Conservation (phyloP, 2,329 filamentous ascomycete genomes). For the Furcasterigmium sp. region DNA sequence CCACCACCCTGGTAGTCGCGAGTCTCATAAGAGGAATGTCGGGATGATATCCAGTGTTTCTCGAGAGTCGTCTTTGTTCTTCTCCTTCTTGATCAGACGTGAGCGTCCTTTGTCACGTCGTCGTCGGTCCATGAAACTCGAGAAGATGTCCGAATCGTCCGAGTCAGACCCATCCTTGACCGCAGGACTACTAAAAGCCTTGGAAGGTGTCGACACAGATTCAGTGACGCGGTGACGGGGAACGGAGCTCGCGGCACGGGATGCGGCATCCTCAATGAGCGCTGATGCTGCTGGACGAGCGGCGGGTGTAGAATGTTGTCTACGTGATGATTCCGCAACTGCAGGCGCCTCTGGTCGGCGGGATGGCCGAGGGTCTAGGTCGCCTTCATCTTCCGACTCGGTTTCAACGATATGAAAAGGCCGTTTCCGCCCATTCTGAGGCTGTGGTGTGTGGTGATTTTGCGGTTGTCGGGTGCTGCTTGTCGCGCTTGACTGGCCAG, state of each 20-base stretch:
- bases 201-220: no score
- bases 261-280: constrained; percentile 2
- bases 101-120: constrained; percentile 1
- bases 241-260: neutral
- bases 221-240: no score
- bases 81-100: constrained; percentile 1
- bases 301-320: constrained; percentile 4
- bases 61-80: constrained; percentile 21
- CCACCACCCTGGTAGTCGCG: no score
- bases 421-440: constrained; percentile 9
- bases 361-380: neutral
- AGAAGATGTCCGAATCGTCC: constrained; percentile 10
- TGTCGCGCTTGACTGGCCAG: constrained; percentile 13
- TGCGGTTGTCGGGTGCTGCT: no score
- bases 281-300: no score
- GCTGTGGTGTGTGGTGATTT: neutral
- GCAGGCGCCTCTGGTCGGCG: neutral
- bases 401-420: neutral
- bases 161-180: neutral
- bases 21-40: constrained; percentile 6
- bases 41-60: constrained; percentile 15
- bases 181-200: no score
- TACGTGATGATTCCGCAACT: no score
- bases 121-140: constrained; percentile 8
- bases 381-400: neutral